Conservation (phyloP, 2,329 filamentous ascomycete species). For the Thielaviopsis populi region DNA sequence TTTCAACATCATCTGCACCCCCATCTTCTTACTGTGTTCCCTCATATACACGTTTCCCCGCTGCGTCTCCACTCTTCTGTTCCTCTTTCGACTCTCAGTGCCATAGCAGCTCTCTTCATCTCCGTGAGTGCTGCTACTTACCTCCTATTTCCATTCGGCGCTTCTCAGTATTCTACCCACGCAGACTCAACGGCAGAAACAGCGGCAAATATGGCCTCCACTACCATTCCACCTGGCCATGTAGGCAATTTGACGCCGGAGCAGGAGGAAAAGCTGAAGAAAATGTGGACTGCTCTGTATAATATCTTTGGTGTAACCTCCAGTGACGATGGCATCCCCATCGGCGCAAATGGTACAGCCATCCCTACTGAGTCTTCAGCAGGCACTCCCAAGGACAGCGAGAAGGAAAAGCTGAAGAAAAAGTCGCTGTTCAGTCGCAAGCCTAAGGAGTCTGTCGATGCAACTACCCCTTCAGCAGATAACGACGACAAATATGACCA, state of each 20-base stretch:
- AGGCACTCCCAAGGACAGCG: constrained; percentile 23
- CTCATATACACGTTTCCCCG: not conserved
- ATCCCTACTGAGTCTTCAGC: constrained; percentile 23
- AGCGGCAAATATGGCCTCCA: constrained; percentile 18
- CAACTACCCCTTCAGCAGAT: constrained; percentile 29
- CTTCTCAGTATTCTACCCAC: not conserved
- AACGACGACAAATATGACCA: constrained; percentile 87
- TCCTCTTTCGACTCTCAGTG: not conserved
- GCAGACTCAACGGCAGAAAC: not conserved
- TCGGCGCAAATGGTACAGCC: constrained; percentile 19
- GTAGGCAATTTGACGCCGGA: constrained; percentile 79
- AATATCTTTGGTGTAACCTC: constrained; percentile 54
- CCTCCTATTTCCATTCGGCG: not conserved
- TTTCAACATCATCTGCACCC: not conserved
- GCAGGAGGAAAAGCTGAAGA: constrained; percentile 73
- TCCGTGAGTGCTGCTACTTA: not conserved
- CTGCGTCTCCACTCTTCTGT: constrained; percentile 13
- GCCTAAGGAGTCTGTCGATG: constrained; percentile 38
- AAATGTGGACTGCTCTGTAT: constrained; percentile 67
- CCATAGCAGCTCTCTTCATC: not conserved
- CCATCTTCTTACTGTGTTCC: not conserved
- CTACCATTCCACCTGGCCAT: constrained; percentile 47
- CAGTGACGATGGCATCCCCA: not conserved
- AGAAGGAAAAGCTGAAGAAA: constrained; percentile 61
- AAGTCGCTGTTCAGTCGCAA: constrained; percentile 53